Evolutionary conservation across 768 basidiomycete genomes (phyloP), one percentile per base, ranked within the genome.

Genomic region (Butyriboletus loyo): DNA sequence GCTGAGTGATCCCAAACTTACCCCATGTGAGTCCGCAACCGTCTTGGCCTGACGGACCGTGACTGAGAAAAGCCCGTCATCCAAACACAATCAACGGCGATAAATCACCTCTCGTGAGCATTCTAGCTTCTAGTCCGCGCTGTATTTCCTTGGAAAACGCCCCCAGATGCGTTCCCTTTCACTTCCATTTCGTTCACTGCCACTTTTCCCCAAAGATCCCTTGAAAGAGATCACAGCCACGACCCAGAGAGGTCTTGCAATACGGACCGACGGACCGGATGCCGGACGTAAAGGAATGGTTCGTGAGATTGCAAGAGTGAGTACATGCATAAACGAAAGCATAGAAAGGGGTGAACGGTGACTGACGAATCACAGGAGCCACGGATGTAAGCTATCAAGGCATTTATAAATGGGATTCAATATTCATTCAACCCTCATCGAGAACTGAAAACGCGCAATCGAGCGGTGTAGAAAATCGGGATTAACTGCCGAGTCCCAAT

Each of bases 341-440:
- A 62, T 34, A 78, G 73, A 0, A 79, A 79, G 55, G 84, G 83
- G 6, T 96, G 92, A 91, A 72, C 74, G 27, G 64, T 89, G 6
- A 82, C 80, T n/a, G 39, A 73, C 34, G 90, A 92, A 22, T 87
- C 86, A 36, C 92, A 93, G 70, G 91, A 94, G n/a, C n/a, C n/a
- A n/a, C n/a, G n/a, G 24, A 28, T 19, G 27, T 39, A 92, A 87
- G 84, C 83, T n/a, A 79, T 88, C 48, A 66, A 73, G 25, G 78
- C 82, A 6, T 69, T 92, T 31, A 68, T 92, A 10, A 81, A 89
- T 62, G 89, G 8, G 89, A 93, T 65, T 62, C 82, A 5, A 75
- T 91, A 5, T 7, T 27, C 27, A 27, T 27, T 7, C 6, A 27
- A n/a, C n/a, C 14, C 71, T 92, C n/a, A 78, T 93, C 21, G 90